Base-by-base conservation (phyloP, 1,139 yeast species). In the Saccharomyces hybrid region DNA sequence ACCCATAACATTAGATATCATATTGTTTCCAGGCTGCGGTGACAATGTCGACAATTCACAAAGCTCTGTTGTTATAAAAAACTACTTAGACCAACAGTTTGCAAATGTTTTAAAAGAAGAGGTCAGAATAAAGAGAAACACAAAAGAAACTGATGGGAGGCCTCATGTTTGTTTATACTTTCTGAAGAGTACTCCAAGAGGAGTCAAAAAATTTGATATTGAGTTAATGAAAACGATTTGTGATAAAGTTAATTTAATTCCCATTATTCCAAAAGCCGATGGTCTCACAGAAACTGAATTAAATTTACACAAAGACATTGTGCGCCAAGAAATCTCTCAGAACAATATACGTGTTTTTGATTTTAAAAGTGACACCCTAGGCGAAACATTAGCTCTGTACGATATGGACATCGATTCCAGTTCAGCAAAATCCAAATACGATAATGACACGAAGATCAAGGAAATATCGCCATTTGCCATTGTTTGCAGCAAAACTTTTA, bases 81-180 rank as follows among this genome's bases (percentile, higher is more conserved):
- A 75, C 13, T 82, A 76, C 61, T 70, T 85, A 58, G 84, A 82
- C 64, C 70, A 70, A 34, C 83, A 83, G 59, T 83, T 82, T 63
- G 81, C 82, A 57, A 62, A 66, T 23, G 78, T 81, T 38, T 73
- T 84, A 52, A 75, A 75, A 30, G 88, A 84, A 62, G 91, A 85
- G 64, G 70, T 78, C 48, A 78, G 83, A 60, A 81, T 84, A 50
- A 74, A 78, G 58, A 75, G 90, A 65, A 78, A 78, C 59, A 77
- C 83, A 11, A 73, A 75, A 53, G 73, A 75, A 55, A 75, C 73
- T 55, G 90, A 85, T 66, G 77, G 78, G 25, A 71, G 89, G 58
- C 80, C 85, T 48, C 90, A 85, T 68, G 84, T 77, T 25, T 80
- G 84, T 53, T 64, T 84, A 47, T 82, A 83, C 63, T 82, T 84